Conservation (phyloP, 1,139 yeast species). For the Lodderomyces elongisporus region DNA sequence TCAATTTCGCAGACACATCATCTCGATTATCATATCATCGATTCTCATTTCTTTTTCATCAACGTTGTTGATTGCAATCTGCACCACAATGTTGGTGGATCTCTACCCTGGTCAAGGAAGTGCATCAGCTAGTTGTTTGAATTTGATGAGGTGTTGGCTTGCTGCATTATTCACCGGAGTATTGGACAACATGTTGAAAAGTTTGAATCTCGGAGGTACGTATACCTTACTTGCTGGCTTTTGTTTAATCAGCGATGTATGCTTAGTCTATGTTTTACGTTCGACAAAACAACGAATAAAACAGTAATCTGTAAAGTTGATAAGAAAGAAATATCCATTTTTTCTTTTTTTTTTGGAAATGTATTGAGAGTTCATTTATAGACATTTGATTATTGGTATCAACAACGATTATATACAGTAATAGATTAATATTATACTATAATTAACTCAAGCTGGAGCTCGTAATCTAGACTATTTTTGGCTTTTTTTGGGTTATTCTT, state of each 20-base stretch:
- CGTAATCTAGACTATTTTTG: no score
- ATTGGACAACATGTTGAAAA: slow-evolving; percentile 23
- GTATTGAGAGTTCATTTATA: no score
- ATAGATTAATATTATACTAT: no score
- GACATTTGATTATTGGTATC: no score
- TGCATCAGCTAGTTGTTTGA: slow-evolving; percentile 34
- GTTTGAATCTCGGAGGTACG: slow-evolving; percentile 33
- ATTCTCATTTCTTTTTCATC: slow-evolving; percentile 26
- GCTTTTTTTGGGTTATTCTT: no score
- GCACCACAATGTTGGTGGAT: slow-evolving; percentile 36
- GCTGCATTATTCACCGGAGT: slow-evolving; percentile 35
- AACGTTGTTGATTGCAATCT: slow-evolving; percentile 23
- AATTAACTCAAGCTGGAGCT: no score
- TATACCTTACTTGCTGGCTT: slow-evolving; percentile 33
- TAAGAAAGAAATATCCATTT: no score
- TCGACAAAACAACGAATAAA: slow-evolving; percentile 5
- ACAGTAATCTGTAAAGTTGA: no score
- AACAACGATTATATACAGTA: no score
- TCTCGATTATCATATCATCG: slow-evolving; percentile 30
- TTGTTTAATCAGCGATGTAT: slow-evolving; percentile 17
- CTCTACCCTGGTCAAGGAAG: slow-evolving; percentile 30
- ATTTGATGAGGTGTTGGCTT: slow-evolving; percentile 31
- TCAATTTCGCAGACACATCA: slow-evolving; percentile 20
- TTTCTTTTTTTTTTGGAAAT: no score
- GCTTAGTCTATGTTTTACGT: slow-evolving; percentile 16